These are phyloP conservation scores for Tylopilus sp. DNA, from an alignment of 1,284 basidiomycete genomes.

Conservation along the genomic window DNA sequence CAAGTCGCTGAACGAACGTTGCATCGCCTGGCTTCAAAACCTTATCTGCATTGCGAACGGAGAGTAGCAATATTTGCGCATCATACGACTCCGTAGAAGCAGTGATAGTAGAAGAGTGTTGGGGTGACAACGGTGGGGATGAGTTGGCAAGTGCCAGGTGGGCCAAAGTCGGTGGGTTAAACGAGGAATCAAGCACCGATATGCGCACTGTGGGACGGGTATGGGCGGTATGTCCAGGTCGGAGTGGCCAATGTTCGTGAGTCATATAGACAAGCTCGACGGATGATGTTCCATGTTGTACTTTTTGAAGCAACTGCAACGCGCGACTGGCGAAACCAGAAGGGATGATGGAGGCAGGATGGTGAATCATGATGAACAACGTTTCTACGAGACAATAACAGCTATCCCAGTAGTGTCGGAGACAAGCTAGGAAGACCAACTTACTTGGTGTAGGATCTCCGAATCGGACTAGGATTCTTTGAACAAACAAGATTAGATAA, in stretches of 20 bases:
- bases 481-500: constrained; percentile 29
- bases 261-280: constrained; percentile 56
- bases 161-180: constrained; percentile 90
- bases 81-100: constrained; percentile 48
- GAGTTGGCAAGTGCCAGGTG: constrained; percentile 77
- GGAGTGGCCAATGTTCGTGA: constrained; percentile 58
- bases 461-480: too few species aligned
- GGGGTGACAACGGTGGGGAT: constrained; percentile 29
- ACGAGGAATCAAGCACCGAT: constrained; percentile 86
- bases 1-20: constrained; percentile 68
- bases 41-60: constrained; percentile 91
- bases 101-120: constrained; percentile 1
- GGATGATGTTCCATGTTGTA: constrained; percentile 47
- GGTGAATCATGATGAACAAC: constrained; percentile 14
- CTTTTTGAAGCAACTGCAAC: constrained; percentile 40
- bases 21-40: constrained; percentile 70
- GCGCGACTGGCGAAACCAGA: constrained; percentile 31
- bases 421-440: background rate
- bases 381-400: background rate
- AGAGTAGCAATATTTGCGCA: constrained; percentile 80
- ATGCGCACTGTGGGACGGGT: constrained; percentile 42
- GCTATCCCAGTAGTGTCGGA: background rate
- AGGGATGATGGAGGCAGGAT: constrained; percentile 10
- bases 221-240: constrained; percentile 20
- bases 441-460: constrained; percentile 4